Base-by-base conservation (phyloP, 1,284 basidiomycete genomes). In the Hypsizygus ulmarius region DNA sequence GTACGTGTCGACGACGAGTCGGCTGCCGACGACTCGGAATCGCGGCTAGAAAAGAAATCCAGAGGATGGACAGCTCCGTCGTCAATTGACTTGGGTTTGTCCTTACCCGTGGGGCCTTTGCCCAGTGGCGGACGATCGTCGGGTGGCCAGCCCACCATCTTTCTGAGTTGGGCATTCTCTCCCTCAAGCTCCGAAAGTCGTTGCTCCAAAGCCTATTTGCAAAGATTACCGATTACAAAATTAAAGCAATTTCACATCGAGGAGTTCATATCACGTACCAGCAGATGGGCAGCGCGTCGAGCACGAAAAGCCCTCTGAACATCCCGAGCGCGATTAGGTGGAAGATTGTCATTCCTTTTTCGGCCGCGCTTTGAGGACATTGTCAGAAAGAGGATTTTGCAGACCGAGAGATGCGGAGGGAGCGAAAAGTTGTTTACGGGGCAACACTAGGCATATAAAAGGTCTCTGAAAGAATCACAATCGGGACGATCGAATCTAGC, bases 281-380 rank as follows among this genome's bases (percentile, higher is more conserved):
- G 82, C 45, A 96, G 78, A 68, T 95, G 92, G 52, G 92, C 90
- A 52, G 90, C 90, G 59, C 93, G 82, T 55, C 93, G 78, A 19
- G 93, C 90, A 58, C 93, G 81, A 72, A 96, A 97, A 2, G 93
- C 93, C 56, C 93, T 76, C 67, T 97, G 93, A 27, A 96, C 92
- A 64, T 96, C 93, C 48, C 93, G 75, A 25, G 93, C 93, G 53
- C 93, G 84, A 62, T 94, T 94, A 29, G 92, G 92, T 54, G 92
- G 92, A 33, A 95, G 81, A 62, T 88, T 89, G 69, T 94, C 90
- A 71, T 95, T 94, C 65, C 91, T 80, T 66, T 94, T 94, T 62
- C 92, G 83, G 53, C 92, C 92, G 59, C 92, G 84, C 69, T 89
- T 90, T 50, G 87, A 90, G 57, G 87, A 87, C 87, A 88, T 89